Percentiles rank a stretch among this genome's conserved stretches.
Conservation (phyloP, 139 green algal genomes). For the Picochlorum sp. region DNA sequence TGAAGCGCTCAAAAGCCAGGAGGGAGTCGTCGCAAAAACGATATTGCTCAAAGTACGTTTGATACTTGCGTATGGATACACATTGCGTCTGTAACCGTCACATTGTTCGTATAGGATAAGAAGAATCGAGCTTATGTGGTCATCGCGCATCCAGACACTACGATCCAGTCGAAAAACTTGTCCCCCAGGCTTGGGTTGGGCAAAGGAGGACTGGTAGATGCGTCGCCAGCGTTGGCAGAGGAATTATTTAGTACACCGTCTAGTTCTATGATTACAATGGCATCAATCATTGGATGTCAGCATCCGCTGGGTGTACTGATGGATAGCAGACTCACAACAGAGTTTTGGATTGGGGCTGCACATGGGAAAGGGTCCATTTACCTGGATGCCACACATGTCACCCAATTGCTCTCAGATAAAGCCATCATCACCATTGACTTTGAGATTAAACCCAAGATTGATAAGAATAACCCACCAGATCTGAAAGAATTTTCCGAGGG, state of each 20-base stretch:
- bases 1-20: no score
- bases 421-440: constrained; percentile 52
- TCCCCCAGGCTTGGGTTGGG: constrained; percentile 46
- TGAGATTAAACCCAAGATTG: constrained; percentile 47
- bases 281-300: constrained; percentile 30
- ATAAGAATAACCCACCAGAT: constrained; percentile 56
- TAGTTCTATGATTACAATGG: constrained; percentile 59
- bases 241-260: constrained; percentile 39
- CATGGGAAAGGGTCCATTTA: neutral
- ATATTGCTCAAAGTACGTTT: no score
- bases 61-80: no score
- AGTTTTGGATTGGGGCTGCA: constrained; percentile 53
- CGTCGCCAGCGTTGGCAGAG: constrained; percentile 37
- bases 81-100: neutral
- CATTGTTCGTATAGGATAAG: constrained; percentile 49
- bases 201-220: constrained; percentile 50
- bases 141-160: constrained; percentile 43
- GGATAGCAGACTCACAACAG: constrained; percentile 33
- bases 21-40: no score
- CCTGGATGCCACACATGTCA: neutral
- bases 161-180: constrained; percentile 56
- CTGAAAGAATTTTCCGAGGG: constrained; percentile 41
- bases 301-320: constrained; percentile 48
- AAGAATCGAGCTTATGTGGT: constrained; percentile 56
- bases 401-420: constrained; percentile 8